Evolutionary conservation across 1,139 yeast genomes (phyloP).

Genomic region (Yueomyces sp.): DNA sequence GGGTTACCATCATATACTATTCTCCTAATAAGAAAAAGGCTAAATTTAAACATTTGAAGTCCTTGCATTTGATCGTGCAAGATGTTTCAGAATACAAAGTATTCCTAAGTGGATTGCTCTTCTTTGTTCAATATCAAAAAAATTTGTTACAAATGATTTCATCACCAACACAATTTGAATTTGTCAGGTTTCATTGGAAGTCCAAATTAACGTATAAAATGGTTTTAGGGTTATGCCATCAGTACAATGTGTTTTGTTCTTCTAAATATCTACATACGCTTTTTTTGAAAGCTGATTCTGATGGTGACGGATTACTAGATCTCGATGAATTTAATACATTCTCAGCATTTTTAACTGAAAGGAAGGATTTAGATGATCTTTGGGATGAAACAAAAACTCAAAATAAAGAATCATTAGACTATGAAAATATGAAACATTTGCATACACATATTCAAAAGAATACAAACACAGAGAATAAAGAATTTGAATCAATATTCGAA

Average conservation of each 20-base stretch:
- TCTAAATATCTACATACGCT: constrained; percentile 26
- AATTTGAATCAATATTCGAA: constrained; percentile 29
- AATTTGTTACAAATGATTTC: constrained; percentile 42
- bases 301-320: constrained; percentile 35
- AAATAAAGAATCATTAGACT: constrained; percentile 16
- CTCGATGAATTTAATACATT: constrained; percentile 65
- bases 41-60: constrained; percentile 28
- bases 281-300: constrained; percentile 39
- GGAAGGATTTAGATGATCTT: constrained; percentile 37
- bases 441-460: constrained; percentile 3
- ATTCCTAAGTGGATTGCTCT: constrained; percentile 35
- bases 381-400: constrained; percentile 23
- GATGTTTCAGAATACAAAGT: constrained; percentile 46
- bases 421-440: constrained; percentile 26
- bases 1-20: constrained; percentile 72
- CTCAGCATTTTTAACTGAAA: constrained; percentile 39
- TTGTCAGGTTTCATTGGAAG: constrained; percentile 45
- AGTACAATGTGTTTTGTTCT: constrained; percentile 58
- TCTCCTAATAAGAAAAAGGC: constrained; percentile 30
- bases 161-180: constrained; percentile 37
- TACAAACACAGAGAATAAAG: constrained; percentile 12
- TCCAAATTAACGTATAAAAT: constrained; percentile 52
- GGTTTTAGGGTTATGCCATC: constrained; percentile 48
- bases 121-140: constrained; percentile 35
- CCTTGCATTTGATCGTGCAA: constrained; percentile 65